Percentiles rank a stretch among this genome's conserved stretches.
Evolutionary conservation across 108 stramenopile genomes (phyloP).

Genomic region (Licmophora abbreviata): DNA sequence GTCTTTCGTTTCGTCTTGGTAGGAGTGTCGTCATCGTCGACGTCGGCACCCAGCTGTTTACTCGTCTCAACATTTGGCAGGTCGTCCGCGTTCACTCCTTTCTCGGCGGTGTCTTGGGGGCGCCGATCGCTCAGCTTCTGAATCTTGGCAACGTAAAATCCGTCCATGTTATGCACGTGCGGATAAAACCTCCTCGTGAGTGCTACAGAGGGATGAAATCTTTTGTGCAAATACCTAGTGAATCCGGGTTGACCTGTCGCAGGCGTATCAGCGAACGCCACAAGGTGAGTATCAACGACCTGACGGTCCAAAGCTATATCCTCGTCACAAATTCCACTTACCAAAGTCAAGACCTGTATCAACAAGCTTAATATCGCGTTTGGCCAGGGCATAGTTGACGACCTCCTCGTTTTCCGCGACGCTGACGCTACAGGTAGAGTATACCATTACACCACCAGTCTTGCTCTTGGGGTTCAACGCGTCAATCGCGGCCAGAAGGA

Average conservation of each 20-base stretch:
- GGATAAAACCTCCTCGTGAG: slow-evolving; percentile 96
- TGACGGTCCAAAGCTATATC: too few species aligned
- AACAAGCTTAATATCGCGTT: slow-evolving; percentile 92
- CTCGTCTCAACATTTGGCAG: slow-evolving; percentile 5
- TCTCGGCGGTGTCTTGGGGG: slow-evolving; percentile 13
- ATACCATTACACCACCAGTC: slow-evolving; percentile 94
- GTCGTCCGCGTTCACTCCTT: slow-evolving; percentile 32
- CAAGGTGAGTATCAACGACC: too few species aligned
- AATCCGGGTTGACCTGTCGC: slow-evolving; percentile 83
- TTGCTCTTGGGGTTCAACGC: slow-evolving; percentile 87
- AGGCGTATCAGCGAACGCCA: too few species aligned
- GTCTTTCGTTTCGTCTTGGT: slow-evolving; percentile 14
- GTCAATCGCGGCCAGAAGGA: slow-evolving; percentile 96
- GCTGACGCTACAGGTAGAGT: slow-evolving; percentile 96
- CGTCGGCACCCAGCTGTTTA: slow-evolving; percentile 12
- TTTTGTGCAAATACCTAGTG: slow-evolving; percentile 85
- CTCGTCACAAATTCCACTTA: slow-evolving; percentile 20
- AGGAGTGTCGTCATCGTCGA: slow-evolving; percentile 8
- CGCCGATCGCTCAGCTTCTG: slow-evolving; percentile 79
- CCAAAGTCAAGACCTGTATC: slow-evolving; percentile 90
- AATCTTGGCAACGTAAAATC: slow-evolving; percentile 98
- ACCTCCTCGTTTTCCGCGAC: slow-evolving; percentile 98
- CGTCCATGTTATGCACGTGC: slow-evolving; percentile 99
- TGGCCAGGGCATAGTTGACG: slow-evolving; percentile 92
- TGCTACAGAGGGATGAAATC: slow-evolving; percentile 95